These are phyloP conservation scores for Spiraea crenata DNA, from an alignment of 331 rosid genomes.

Conservation along the genomic window DNA sequence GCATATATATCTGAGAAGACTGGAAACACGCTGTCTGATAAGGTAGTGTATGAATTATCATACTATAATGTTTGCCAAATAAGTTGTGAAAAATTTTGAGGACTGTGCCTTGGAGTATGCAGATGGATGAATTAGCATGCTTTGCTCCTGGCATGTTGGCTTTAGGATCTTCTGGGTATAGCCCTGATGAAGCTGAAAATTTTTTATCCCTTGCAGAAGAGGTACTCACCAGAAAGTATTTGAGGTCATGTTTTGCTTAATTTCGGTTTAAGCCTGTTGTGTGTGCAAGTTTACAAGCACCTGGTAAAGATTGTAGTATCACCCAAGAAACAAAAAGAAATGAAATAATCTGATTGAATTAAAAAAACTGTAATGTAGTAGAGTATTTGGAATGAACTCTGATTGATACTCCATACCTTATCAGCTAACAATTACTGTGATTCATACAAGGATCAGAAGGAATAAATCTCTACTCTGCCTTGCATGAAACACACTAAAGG, in stretches of 20 bases:
- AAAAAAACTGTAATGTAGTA: neutral
- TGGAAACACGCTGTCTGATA: conserved; percentile 17
- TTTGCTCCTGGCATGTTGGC: conserved; percentile 32
- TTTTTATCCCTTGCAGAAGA: conserved; percentile 27
- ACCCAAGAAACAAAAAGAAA: neutral
- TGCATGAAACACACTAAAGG: neutral
- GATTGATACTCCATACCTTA: neutral
- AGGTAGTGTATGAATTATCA: conserved; percentile 14
- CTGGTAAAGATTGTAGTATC: neutral
- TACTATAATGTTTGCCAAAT: neutral
- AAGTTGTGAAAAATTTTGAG: neutral
- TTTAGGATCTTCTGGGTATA: conserved; percentile 25
- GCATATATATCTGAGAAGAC: conserved; percentile 25
- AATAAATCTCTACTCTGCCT: neutral
- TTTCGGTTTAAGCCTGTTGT: neutral
- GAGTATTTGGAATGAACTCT: neutral
- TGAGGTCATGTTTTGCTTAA: neutral
- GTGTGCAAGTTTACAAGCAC: neutral
- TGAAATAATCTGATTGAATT: neutral
- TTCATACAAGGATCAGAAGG: neutral
- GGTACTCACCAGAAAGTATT: conserved; percentile 11
- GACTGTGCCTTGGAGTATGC: conserved; percentile 10
- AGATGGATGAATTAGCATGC: conserved; percentile 33
- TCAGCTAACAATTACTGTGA: neutral
- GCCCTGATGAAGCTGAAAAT: conserved; percentile 22